Percentiles rank a stretch among this genome's conserved stretches.
Conservation (phyloP, 306 rosid species). For the Begonia masoniana region DNA sequence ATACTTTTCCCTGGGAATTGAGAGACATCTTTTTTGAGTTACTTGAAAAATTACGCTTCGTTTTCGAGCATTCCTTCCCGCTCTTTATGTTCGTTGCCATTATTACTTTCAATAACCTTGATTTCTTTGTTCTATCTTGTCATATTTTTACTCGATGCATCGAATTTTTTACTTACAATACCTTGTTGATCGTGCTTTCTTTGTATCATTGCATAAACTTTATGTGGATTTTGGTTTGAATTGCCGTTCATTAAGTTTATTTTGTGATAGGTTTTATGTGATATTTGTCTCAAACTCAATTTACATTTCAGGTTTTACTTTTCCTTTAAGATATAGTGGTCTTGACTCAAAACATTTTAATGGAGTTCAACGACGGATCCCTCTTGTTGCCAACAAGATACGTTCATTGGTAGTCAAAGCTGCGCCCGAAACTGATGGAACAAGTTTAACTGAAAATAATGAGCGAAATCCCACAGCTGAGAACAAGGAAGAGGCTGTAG, state of each 20-base stretch:
- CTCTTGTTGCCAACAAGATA: conserved; percentile 5
- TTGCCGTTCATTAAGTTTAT: neutral
- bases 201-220: neutral
- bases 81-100: too few species aligned
- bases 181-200: neutral
- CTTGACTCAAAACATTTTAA: conserved; percentile 18
- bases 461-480: conserved; percentile 19
- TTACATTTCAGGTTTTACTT: conserved; percentile 29
- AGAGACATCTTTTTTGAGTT: neutral
- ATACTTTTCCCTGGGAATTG: neutral
- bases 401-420: conserved; percentile 21
- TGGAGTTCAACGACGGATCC: conserved; percentile 24
- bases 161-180: too few species aligned
- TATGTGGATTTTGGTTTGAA: neutral
- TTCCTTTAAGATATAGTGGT: conserved; percentile 19
- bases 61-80: too few species aligned
- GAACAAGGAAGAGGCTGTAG: conserved; percentile 27
- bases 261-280: too few species aligned
- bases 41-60: neutral
- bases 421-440: conserved; percentile 20
- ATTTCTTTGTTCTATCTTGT: too few species aligned
- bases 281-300: conserved; percentile 1
- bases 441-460: conserved; percentile 11
- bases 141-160: too few species aligned
- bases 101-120: too few species aligned